A percentile compares a stretch with the other conserved stretches of the same genome.
phyloP scores from a whole-genome alignment of 768 basidiomycete genomes.

The Coprinopsis marcescibilis region DNA sequence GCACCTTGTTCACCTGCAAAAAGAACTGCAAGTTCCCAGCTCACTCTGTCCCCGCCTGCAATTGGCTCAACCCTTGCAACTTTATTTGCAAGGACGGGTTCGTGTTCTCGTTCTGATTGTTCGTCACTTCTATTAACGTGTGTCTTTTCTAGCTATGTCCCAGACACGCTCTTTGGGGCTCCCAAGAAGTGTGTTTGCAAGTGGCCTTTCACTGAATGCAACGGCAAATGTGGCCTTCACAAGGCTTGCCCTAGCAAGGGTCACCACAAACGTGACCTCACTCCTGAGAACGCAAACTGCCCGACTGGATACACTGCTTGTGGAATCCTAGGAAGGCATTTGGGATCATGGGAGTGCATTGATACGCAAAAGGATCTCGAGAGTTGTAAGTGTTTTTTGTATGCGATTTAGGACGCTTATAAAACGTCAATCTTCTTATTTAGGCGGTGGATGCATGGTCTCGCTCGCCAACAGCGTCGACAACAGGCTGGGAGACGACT shows the following conservation, averaged over 20 bases:
- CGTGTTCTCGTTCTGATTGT: conserved; percentile 8
- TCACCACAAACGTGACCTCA: conserved; percentile 24
- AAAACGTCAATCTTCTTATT: not conserved
- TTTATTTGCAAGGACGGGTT: conserved; percentile 44
- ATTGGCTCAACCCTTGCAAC: conserved; percentile 31
- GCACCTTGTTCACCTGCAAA: conserved; percentile 5
- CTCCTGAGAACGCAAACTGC: conserved; percentile 26
- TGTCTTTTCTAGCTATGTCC: conserved; percentile 18
- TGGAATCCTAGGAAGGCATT: conserved; percentile 33
- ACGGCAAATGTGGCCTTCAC: conserved; percentile 39
- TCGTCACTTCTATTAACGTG: not conserved
- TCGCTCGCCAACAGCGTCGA: conserved; percentile 20
- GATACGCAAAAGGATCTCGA: conserved; percentile 42
- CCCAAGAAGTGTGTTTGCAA: conserved; percentile 39
- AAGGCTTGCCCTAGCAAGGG: conserved; percentile 27
- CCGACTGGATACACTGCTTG: conserved; percentile 35
- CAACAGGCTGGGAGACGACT: conserved; percentile 35
- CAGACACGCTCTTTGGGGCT: conserved; percentile 23
- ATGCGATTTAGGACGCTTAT: not conserved
- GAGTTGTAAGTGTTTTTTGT: conserved; percentile 37
- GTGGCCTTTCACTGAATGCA: conserved; percentile 38
- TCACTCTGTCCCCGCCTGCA: conserved; percentile 33
- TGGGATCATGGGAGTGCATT: conserved; percentile 44
- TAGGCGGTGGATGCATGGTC: conserved; percentile 45
- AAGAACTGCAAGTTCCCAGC: conserved; percentile 28